Conservation (phyloP, 2,329 filamentous ascomycete genomes). For the Hypoxylon sp. region DNA sequence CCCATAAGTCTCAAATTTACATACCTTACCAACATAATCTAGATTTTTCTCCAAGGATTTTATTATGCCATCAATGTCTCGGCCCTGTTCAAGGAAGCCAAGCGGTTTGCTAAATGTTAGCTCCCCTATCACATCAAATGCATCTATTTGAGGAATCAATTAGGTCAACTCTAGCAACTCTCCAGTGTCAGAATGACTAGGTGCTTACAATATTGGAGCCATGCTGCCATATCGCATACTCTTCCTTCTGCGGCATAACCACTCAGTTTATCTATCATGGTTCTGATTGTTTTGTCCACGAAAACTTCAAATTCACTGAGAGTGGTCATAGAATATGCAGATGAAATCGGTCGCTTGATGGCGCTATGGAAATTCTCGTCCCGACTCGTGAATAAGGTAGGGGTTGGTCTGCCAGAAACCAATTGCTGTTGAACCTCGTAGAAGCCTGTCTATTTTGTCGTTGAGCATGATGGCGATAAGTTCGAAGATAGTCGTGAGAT, state of each 20-base stretch:
- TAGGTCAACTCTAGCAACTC: background rate
- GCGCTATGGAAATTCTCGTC: background rate
- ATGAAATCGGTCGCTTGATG: constrained; percentile 1
- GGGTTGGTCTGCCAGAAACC: background rate
- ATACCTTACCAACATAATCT: constrained; percentile 3
- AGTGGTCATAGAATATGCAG: constrained; percentile 2
- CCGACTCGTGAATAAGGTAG: background rate
- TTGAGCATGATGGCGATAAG: background rate
- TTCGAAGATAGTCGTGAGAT: background rate
- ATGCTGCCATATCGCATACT: constrained; percentile 54
- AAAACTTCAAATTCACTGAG: constrained; percentile 1
- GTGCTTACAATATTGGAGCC: constrained; percentile 78
- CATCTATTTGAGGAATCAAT: constrained; percentile 52
- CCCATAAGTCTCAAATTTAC: background rate
- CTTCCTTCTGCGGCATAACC: background rate
- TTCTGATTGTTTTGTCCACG: constrained; percentile 1
- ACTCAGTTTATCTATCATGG: constrained; percentile 1
- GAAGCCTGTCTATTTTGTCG: background rate
- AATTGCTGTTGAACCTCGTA: constrained; percentile 1
- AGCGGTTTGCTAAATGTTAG: constrained; percentile 82
- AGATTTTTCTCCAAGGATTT: background rate
- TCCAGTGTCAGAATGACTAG: background rate
- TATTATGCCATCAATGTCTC: constrained; percentile 82
- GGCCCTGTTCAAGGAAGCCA: constrained; percentile 80
- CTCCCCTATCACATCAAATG: constrained; percentile 84